Base-by-base conservation (phyloP, 2,329 filamentous ascomycete species). In the Fusarium poae region DNA sequence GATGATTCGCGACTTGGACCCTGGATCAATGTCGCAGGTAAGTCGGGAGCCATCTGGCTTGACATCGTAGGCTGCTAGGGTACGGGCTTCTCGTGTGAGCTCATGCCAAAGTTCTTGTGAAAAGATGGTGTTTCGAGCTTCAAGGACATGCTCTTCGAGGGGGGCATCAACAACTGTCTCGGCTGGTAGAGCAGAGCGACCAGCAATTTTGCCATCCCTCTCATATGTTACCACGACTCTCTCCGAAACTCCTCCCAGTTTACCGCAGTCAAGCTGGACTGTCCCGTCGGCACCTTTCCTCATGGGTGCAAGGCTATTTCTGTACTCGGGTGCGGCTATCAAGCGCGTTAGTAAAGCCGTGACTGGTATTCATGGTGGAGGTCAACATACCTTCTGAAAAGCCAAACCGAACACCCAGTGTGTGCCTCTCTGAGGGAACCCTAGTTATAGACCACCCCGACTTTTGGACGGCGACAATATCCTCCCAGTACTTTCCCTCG, bases 61-160 rank as follows among this genome's bases (percentile, higher is more conserved):
- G 15, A 97, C 90, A 12, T 90, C 88, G 63, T 92, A 89, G 13
- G 89, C 88, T 5, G 90, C 85, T 23, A 97, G 82, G 0, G 85
- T 85, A 18, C 94, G 90, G 1, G 92, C 89, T 79, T 99, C 96
- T 20, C 93, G 87, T 53, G 91, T 90, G 62, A 98, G 84, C 79
- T 99, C 96, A 72, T 97, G 90, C 86, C 94, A 97, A 3, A 99
- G 82, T 76, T 99, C 96, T 75, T 94, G 90, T 29, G 92, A 89
- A 72, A 92, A 94, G 21, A 95, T 84, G 50, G 91, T 93, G 77
- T 96, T 91, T 58, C 92, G 86, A 4, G 92, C 91, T 72, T 92
- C 88, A 20, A 90, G 86, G 32, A 97, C 92, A 12, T 89, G 85
- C 30, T 88, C 84, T 69, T 93, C 88, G 11, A 94, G 81, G 2